Base-by-base conservation (phyloP, 148 eudicot genomes). In the Amaranthus palmeri region DNA sequence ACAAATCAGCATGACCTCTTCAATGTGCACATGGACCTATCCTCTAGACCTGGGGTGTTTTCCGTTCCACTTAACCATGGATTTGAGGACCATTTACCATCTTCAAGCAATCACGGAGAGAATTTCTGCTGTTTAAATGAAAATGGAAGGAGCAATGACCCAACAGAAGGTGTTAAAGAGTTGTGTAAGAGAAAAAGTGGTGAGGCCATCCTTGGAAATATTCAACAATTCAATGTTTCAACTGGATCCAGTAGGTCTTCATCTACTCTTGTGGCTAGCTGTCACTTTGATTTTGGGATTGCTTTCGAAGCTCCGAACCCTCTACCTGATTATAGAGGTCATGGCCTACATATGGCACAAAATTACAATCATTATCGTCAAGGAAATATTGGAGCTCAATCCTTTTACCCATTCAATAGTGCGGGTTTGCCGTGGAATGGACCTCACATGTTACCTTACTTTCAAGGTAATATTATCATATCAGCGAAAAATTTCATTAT, bases 231-330 rank as follows among this genome's bases (percentile, higher is more conserved):
- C 54, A 79, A 83, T 73, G 69, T 80, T 68, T 71, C 82, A 51
- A 87, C 85, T 4, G 89, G 90, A 66, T 82, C 96, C 45, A 88
- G 96, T 78, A 86, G 88, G 72, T 82, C 89, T 76, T 76, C 85
- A 13, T 55, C 75, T 40, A 54, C 65, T 8, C 83, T 86, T 4
- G 52, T 77, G 81, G 62, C 61, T 81, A 64, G 73, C 51, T 70
- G 77, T 55, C 92, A 85, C 54, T 58, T 77, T 77, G 90, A 88
- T 50, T 68, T 82, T 61, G 87, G 84, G 60, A 59, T 78, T 61
- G 18, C 77, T 60, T 4, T 83, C 80, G 89, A 88, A 78, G 72
- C 87, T 5, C 74, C 86, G 58, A 80, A 77, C 75, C 73, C 81
- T 4, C 64, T 78, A 44, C 85, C 84, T 45, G 92, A 83, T 50